phyloP scores from a whole-genome alignment of 129 eudicot species.

The Artemisia argyi region DNA sequence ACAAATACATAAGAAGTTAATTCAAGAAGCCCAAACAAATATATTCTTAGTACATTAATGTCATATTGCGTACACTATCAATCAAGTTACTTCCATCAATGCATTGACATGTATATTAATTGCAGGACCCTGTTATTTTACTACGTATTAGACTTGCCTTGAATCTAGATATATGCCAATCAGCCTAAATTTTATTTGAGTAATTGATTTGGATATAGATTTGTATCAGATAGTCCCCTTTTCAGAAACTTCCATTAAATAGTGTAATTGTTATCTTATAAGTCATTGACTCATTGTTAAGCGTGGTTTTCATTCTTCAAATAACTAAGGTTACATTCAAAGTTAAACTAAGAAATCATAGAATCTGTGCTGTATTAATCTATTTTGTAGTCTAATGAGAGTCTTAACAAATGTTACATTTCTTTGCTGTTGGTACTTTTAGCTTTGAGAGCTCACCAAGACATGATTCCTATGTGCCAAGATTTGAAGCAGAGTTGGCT shows the following conservation, averaged over 20 bases:
- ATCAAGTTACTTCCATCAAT: background rate
- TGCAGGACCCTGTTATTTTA: background rate
- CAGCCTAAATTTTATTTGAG: no score
- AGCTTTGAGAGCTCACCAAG: conserved; percentile 96
- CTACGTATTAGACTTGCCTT: no score
- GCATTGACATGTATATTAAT: background rate
- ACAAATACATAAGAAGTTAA: background rate
- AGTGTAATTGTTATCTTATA: no score
- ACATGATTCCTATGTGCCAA: conserved; percentile 89
- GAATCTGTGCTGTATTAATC: background rate
- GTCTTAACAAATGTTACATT: background rate
- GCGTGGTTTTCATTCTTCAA: no score
- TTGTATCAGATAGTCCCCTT: no score
- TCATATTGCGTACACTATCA: background rate
- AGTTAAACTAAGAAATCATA: background rate
- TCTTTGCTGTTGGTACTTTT: conserved; percentile 21
- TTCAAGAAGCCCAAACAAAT: background rate
- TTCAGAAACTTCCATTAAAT: no score
- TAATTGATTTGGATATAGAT: no score
- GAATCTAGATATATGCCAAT: no score
- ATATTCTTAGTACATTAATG: background rate
- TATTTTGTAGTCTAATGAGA: no score
- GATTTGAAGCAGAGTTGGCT: conserved; percentile 95
- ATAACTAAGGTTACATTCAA: no score
- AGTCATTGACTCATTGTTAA: no score